Percentiles rank a stretch among this genome's conserved stretches.
Conservation (phyloP, 2,329 filamentous ascomycete species). For the Paecilomyces sp. region DNA sequence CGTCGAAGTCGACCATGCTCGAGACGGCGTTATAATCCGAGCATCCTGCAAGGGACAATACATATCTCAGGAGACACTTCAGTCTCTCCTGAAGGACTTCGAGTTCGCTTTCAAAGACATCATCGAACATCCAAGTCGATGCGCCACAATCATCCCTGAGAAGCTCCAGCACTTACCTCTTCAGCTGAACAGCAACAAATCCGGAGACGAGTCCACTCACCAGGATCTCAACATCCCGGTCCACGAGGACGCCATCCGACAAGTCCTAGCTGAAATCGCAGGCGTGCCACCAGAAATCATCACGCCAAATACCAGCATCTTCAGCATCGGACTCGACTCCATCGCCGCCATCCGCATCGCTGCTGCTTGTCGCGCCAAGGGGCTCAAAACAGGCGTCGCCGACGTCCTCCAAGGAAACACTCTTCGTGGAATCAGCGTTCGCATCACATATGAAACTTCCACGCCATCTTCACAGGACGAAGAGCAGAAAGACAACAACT, state of each 20-base stretch:
- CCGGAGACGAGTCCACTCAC: neutral
- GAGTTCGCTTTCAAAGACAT: constrained; percentile 17
- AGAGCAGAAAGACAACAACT: neutral
- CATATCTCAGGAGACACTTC: constrained; percentile 12
- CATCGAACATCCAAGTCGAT: constrained; percentile 17
- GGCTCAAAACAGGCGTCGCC: constrained; percentile 20
- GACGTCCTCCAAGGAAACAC: constrained; percentile 25
- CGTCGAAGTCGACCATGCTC: constrained; percentile 20
- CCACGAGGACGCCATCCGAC: constrained; percentile 12
- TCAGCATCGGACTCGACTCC: constrained; percentile 23
- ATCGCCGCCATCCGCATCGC: constrained; percentile 24
- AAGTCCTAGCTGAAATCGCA: constrained; percentile 16
- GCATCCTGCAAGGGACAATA: constrained; percentile 16
- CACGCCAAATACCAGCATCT: constrained; percentile 20
- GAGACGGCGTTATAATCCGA: constrained; percentile 12
- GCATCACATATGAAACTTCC: constrained; percentile 8
- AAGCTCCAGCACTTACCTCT: constrained; percentile 16
- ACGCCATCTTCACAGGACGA: neutral
- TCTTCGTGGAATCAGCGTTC: constrained; percentile 19
- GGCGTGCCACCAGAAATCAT: constrained; percentile 14
- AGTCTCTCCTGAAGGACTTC: constrained; percentile 12
- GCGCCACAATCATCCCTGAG: constrained; percentile 14
- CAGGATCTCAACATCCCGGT: constrained; percentile 1
- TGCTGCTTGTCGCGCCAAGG: constrained; percentile 17
- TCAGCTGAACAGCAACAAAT: neutral